Percentiles rank a stretch among this genome's conserved stretches.
These are phyloP conservation scores for Ramaria sp. DNA, from an alignment of 768 basidiomycete species.

Conservation along the genomic window DNA sequence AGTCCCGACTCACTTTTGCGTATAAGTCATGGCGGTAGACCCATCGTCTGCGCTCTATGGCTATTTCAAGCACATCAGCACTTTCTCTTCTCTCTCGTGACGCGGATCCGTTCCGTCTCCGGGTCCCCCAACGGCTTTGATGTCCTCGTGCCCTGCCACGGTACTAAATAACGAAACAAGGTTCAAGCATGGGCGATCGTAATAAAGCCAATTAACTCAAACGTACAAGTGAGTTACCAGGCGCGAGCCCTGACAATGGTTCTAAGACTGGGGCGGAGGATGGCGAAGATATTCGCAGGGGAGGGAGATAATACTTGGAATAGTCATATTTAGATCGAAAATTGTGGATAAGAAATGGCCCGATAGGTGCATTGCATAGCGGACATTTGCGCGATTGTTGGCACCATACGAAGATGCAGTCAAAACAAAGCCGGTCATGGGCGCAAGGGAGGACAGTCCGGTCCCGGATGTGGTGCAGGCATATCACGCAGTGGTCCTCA, in stretches of 20 bases:
- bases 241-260: slow-evolving; percentile 15
- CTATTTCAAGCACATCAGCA: slow-evolving; percentile 62
- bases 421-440: slow-evolving; percentile 84
- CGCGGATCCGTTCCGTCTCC: slow-evolving; percentile 21
- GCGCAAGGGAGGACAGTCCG: slow-evolving; percentile 77
- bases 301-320: slow-evolving; percentile 67
- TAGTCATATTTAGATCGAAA: slow-evolving; percentile 74
- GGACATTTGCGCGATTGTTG: slow-evolving; percentile 71
- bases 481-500: slow-evolving; percentile 74
- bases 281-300: slow-evolving; percentile 40
- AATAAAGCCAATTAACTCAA: not conserved
- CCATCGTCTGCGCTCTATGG: slow-evolving; percentile 65
- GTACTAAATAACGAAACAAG: slow-evolving; percentile 19
- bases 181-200: not conserved
- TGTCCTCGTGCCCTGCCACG: slow-evolving; percentile 30
- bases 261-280: slow-evolving; percentile 25
- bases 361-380: slow-evolving; percentile 57
- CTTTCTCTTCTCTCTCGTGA: slow-evolving; percentile 34
- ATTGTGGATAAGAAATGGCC: slow-evolving; percentile 68
- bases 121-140: slow-evolving; percentile 33
- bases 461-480: slow-evolving; percentile 67
- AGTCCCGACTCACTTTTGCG: slow-evolving; percentile 58
- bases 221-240: not conserved
- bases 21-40: slow-evolving; percentile 72
- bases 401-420: slow-evolving; percentile 74